Conservation (phyloP, 1,284 basidiomycete species). For the Stereum hirsutum region DNA sequence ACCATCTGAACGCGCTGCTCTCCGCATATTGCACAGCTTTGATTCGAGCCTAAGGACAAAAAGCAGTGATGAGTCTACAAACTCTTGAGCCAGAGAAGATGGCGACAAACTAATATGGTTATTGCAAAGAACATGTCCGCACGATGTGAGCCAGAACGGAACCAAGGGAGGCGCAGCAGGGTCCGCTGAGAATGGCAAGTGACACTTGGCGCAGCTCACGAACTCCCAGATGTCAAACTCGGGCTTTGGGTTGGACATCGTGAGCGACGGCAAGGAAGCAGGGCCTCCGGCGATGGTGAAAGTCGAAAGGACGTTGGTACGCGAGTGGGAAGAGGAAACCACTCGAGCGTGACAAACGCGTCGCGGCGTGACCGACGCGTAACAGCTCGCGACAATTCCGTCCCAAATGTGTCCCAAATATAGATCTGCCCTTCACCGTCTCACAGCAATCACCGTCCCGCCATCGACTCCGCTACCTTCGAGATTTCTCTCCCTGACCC, state of each 20-base stretch:
- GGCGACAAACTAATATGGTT: conserved; percentile 55
- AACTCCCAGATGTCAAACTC: conserved; percentile 72
- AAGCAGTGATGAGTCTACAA: too few relatives aligned
- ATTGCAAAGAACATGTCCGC: conserved; percentile 76
- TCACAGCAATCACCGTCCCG: too few relatives aligned
- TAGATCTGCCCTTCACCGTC: too few relatives aligned
- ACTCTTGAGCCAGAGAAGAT: conserved; percentile 1
- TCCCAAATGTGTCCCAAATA: too few relatives aligned
- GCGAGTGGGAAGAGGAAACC: conserved; percentile 15
- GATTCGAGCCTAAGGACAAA: conserved; percentile 44
- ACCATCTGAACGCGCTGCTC: conserved; percentile 53
- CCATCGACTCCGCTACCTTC: too few relatives aligned
- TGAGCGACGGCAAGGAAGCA: too few relatives aligned
- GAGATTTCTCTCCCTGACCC: too few relatives aligned
- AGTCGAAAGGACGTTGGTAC: too few relatives aligned
- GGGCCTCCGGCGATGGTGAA: too few relatives aligned
- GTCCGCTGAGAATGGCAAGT: conserved; percentile 45
- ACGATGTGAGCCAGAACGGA: conserved; percentile 81
- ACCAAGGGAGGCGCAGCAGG: conserved; percentile 39
- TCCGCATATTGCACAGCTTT: conserved; percentile 62
- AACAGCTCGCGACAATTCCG: too few relatives aligned
- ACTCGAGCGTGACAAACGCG: neutral
- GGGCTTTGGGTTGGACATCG: conserved; percentile 21
- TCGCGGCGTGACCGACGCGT: too few relatives aligned
- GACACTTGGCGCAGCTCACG: conserved; percentile 58